Percentiles rank a stretch among this genome's conserved stretches.
These are phyloP conservation scores for Cercospora beticola DNA, from an alignment of 2,329 filamentous ascomycete genomes.

Conservation along the genomic window DNA sequence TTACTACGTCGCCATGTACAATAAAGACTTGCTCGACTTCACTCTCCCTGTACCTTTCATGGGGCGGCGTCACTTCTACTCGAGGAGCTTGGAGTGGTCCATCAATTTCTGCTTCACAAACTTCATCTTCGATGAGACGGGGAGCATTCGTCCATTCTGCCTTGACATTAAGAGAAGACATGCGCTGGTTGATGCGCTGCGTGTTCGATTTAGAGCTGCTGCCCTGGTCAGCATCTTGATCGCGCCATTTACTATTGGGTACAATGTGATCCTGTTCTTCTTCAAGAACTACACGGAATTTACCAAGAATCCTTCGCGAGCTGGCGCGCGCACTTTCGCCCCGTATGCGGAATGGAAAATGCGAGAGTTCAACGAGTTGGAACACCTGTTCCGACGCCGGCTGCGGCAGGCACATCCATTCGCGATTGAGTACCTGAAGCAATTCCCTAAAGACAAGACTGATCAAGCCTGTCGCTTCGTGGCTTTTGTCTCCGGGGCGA, in stretches of 20 bases:
- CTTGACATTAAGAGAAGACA: conserved; percentile 79
- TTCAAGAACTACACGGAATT: conserved; percentile 97
- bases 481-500: conserved; percentile 80
- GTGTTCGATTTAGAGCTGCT: conserved; percentile 74
- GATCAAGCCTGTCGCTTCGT: conserved; percentile 81
- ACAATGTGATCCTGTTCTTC: conserved; percentile 84
- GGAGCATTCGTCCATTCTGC: conserved; percentile 83
- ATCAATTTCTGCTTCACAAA: conserved; percentile 87
- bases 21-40: conserved; percentile 90
- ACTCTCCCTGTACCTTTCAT: conserved; percentile 83
- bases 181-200: conserved; percentile 74
- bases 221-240: conserved; percentile 83
- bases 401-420: conserved; percentile 94
- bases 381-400: conserved; percentile 85
- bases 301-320: conserved; percentile 84
- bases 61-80: conserved; percentile 76
- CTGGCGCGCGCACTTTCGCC: conserved; percentile 88
- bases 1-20: conserved; percentile 93
- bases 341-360: conserved; percentile 97
- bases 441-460: conserved; percentile 94
- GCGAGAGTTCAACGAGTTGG: conserved; percentile 94
- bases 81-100: conserved; percentile 87
- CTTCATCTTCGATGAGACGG: conserved; percentile 86
- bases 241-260: conserved; percentile 82
- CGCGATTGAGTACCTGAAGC: conserved; percentile 86